Conservation (phyloP, 1,284 basidiomycete genomes). For the Marasmius tenuissimus region DNA sequence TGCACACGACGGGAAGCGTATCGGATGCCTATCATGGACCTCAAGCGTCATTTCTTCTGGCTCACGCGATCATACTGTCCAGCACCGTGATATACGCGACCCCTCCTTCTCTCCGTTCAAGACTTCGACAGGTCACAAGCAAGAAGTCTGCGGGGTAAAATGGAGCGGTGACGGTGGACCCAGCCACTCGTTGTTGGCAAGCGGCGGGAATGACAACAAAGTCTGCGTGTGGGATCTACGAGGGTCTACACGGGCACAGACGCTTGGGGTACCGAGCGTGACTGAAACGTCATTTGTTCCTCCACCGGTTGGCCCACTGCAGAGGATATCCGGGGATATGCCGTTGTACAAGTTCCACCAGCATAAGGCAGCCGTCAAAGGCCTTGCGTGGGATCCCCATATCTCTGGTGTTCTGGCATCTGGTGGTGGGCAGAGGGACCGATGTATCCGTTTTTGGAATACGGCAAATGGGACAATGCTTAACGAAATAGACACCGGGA, state of each 20-base stretch:
- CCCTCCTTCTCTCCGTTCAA: conserved; percentile 70
- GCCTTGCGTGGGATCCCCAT: conserved; percentile 97
- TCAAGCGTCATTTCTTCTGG: conserved; percentile 86
- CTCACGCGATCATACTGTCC: conserved; percentile 86
- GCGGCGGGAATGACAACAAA: conserved; percentile 98
- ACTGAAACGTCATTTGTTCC: conserved; percentile 16
- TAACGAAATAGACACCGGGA: conserved; percentile 86
- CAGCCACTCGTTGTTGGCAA: conserved; percentile 70
- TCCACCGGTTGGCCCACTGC: conserved; percentile 22
- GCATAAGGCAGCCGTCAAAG: conserved; percentile 96
- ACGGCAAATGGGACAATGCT: conserved; percentile 87
- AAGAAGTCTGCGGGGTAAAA: conserved; percentile 94
- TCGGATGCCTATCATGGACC: conserved; percentile 95
- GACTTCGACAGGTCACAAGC: conserved; percentile 79
- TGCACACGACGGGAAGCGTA: conserved; percentile 91
- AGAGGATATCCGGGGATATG: conserved; percentile 37
- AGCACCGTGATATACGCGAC: conserved; percentile 90
- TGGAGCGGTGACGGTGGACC: conserved; percentile 75
- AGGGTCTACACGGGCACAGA: conserved; percentile 49
- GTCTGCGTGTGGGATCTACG: conserved; percentile 93
- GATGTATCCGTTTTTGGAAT: conserved; percentile 98
- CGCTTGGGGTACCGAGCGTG: conserved; percentile 13
- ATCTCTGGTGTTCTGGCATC: conserved; percentile 88
- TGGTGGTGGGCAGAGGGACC: conserved; percentile 95
- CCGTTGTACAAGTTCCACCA: conserved; percentile 95